Percentiles rank a stretch among this genome's conserved stretches.
phyloP scores from a whole-genome alignment of 495 filamentous ascomycete species.

The Annulohypoxylon stygium region DNA sequence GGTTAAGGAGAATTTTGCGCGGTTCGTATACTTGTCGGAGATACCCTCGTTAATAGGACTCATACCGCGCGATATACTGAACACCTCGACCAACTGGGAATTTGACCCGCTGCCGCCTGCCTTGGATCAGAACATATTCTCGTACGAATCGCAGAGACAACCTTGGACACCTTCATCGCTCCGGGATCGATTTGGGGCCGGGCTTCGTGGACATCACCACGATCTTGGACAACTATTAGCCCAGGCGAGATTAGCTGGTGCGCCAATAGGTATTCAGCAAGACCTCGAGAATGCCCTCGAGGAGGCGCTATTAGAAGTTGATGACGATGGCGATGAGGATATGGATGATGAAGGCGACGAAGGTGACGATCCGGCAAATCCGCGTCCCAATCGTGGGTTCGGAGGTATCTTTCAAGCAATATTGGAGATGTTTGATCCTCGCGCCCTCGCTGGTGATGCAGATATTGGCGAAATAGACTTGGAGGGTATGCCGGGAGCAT shows the following conservation, averaged over 20 bases:
- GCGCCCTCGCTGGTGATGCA: neutral
- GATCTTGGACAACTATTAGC: slow-evolving; percentile 26
- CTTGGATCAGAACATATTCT: slow-evolving; percentile 60
- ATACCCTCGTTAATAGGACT: slow-evolving; percentile 72
- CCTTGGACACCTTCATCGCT: slow-evolving; percentile 44
- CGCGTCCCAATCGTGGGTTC: neutral
- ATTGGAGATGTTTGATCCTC: slow-evolving; percentile 32
- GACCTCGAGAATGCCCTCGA: slow-evolving; percentile 21
- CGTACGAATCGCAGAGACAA: slow-evolving; percentile 52
- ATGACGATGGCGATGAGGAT: slow-evolving; percentile 7
- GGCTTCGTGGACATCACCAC: slow-evolving; percentile 15
- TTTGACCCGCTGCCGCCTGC: slow-evolving; percentile 79
- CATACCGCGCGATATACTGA: slow-evolving; percentile 66
- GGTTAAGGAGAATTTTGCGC: slow-evolving; percentile 69
- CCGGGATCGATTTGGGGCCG: slow-evolving; percentile 7
- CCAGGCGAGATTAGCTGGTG: slow-evolving; percentile 27
- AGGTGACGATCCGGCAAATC: neutral
- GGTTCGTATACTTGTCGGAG: slow-evolving; percentile 84
- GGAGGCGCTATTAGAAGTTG: slow-evolving; percentile 17
- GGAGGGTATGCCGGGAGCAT: slow-evolving; percentile 25
- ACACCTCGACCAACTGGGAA: slow-evolving; percentile 65
- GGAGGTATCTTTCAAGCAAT: slow-evolving; percentile 28
- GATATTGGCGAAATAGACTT: neutral
- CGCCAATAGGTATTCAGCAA: slow-evolving; percentile 22
- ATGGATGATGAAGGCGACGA: neutral